Percentiles rank a stretch among this genome's conserved stretches.
Evolutionary conservation across 2,329 filamentous ascomycete species (phyloP).

Genomic region (Alternaria sp.): DNA sequence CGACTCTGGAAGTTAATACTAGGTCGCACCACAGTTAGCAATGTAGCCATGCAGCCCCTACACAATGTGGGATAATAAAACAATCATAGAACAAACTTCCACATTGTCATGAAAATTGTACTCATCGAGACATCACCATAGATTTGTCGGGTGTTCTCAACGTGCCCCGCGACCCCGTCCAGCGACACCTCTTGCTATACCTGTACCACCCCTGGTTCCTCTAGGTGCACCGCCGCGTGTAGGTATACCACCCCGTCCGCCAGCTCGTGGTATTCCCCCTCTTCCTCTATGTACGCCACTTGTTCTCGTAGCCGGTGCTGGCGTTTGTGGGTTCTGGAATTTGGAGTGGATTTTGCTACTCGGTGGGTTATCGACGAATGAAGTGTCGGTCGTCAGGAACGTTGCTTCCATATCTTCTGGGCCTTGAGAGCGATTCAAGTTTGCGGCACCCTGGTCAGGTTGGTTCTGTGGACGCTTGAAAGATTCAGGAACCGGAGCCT

Average conservation of each 20-base stretch:
- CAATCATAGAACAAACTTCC: neutral
- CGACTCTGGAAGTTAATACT: neutral
- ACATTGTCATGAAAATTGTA: neutral
- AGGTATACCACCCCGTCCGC: constrained; percentile 43
- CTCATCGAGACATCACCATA: constrained; percentile 10
- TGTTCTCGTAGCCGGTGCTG: constrained; percentile 31
- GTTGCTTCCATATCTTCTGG: constrained; percentile 72
- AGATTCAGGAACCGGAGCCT: constrained; percentile 85
- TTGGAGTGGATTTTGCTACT: constrained; percentile 57
- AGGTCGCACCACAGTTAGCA: neutral
- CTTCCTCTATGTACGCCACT: constrained; percentile 32
- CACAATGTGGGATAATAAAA: neutral
- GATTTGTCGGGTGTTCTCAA: constrained; percentile 6
- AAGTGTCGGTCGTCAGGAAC: constrained; percentile 91
- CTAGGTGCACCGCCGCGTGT: constrained; percentile 40
- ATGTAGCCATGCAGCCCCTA: neutral
- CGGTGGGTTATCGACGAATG: constrained; percentile 85
- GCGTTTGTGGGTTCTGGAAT: constrained; percentile 47
- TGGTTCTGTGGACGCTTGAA: constrained; percentile 61
- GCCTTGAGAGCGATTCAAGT: constrained; percentile 30
- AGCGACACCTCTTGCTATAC: constrained; percentile 44
- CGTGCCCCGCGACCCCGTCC: constrained; percentile 43
- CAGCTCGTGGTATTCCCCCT: constrained; percentile 45
- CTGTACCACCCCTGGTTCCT: constrained; percentile 44
- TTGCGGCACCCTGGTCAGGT: constrained; percentile 27